Base-by-base conservation (phyloP, 192 early-diverging fungal genomes). In the Glomus cerebriforme region DNA sequence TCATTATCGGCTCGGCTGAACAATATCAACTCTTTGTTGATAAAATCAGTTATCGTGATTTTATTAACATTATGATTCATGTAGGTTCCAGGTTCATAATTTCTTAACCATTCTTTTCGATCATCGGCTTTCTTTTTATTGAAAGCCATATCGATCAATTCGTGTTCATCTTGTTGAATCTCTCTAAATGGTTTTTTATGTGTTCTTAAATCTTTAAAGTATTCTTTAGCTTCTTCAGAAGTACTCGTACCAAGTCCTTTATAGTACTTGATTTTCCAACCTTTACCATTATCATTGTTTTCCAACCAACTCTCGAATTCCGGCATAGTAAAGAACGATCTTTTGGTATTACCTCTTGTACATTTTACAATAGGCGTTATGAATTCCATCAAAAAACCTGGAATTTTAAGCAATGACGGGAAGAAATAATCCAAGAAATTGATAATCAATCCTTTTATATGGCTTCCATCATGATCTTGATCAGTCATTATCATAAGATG, bases 401-500 rank as follows among this genome's bases (percentile, higher is more conserved):
- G 92, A 37, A 97, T 90, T 80, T 95, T 91, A 75, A 99, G 85
- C 59, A 99, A 85, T 2, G 91, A 92, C 10, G 98, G 98, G 82
- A 93, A 99, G 85, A 95, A 93, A 65, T 95, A 92, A 85, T 98
- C 97, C 39, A 99, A 87, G 74, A 98, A 93, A 84, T 99, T 99
- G 83, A 99, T 93, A 26, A 99, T 90, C 7, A 99, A 88, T 26
- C 97, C 97, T 83, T n/a, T 99, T 99, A 98, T 98, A 78, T 97
- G 97, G 27, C 94, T 96, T 32, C 96, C 96, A 79, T 98, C 96
- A 71, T 96, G 92, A 89, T 97, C 96, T 90, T 86, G 98, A 92
- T 99, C 98, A 8, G 96, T 94, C 98, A 99, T 99, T 73, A 99
- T 96, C 92, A 99, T 97, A n/a, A 99, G 86, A 69, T 93, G 91